Evolutionary conservation across 2,329 filamentous ascomycete genomes (phyloP).

Genomic region (Calonectria pseudoreteaudii): DNA sequence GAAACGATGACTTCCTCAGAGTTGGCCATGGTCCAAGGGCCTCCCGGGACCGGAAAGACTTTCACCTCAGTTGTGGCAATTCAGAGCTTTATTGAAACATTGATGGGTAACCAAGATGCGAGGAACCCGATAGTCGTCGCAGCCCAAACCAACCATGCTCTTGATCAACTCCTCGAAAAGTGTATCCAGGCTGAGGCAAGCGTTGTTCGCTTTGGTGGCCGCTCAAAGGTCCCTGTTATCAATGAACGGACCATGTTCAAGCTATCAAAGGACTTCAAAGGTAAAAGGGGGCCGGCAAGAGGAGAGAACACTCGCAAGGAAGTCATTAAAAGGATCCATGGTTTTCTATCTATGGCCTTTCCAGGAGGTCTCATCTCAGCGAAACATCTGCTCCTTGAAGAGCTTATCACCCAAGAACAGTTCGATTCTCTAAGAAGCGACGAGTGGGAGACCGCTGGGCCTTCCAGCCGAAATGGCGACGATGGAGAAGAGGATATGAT

Average conservation of each 20-base stretch:
- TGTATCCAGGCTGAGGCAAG: conserved; percentile 65
- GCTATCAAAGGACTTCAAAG: conserved; percentile 55
- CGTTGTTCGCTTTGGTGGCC: conserved; percentile 73
- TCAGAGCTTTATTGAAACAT: conserved; percentile 57
- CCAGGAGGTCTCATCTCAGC: conserved; percentile 62
- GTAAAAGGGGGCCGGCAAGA: background rate
- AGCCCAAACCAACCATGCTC: conserved; percentile 90
- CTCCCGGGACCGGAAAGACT: conserved; percentile 82
- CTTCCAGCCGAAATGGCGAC: background rate
- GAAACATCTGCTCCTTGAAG: conserved; percentile 63
- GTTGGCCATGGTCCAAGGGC: conserved; percentile 84
- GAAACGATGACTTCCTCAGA: conserved; percentile 77
- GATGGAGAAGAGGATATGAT: conserved; percentile 10
- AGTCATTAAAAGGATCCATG: conserved; percentile 20
- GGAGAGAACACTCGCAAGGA: conserved; percentile 29
- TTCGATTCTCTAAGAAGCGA: conserved; percentile 59
- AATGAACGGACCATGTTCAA: conserved; percentile 75
- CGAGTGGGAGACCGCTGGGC: conserved; percentile 35
- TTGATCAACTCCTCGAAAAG: conserved; percentile 82
- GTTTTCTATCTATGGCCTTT: conserved; percentile 44
- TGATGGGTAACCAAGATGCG: conserved; percentile 59
- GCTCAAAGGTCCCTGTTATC: conserved; percentile 75
- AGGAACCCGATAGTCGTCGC: conserved; percentile 76
- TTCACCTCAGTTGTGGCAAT: conserved; percentile 82
- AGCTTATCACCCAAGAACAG: conserved; percentile 73